Base-by-base conservation (phyloP, 345 rosid genomes). In the Citrus maxima region DNA sequence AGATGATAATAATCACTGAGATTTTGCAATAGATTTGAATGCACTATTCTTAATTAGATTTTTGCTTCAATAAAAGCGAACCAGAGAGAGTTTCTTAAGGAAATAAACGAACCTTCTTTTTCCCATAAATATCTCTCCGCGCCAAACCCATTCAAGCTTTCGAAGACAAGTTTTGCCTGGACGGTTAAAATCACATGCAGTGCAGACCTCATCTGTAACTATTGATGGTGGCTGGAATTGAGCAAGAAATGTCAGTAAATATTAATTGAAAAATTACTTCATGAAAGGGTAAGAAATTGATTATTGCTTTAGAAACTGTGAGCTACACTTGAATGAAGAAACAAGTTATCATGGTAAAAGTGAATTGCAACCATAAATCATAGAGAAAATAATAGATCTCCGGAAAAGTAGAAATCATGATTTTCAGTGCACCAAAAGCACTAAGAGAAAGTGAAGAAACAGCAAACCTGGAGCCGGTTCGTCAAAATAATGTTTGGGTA, bases 141-240 rank as follows among this genome's bases (percentile, higher is more conserved):
- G 98, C 99, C 99, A 95, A 80, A 92, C 97, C 99, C 99, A 95
- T 85, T 95, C 99, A 84, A 95, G 99, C 81, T 87, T 93, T 61
- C 98, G 84, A 40, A 95, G 97, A 85, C 99, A 95, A 65, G 91
- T 91, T 88, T 92, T 95, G 61, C 87, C 99, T 5, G 98, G 98
- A 74, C 90, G 95, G 85, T 93, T 93, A 89, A 95, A 95, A 85
- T 95, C 99, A 81, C 99, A 95, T 78, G 98, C 96, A 74, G 98
- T 92, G 80, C 99, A 95, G 69, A 88, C 82, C 88, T 93, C 99
- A 73, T 92, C 93, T 65, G 98, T 90, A 42, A 95, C 97, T 81
- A 91, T 86, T 70, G 99, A 95, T 10, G 98, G 91, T 59, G 99
- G 99, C 99, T 95, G 93, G 78, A 82, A 86, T 80, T 76, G 10